Percentiles rank a stretch among this genome's conserved stretches.
Evolutionary conservation across 2,329 filamentous ascomycete species (phyloP).

Genomic region (Colletotrichum sp.): DNA sequence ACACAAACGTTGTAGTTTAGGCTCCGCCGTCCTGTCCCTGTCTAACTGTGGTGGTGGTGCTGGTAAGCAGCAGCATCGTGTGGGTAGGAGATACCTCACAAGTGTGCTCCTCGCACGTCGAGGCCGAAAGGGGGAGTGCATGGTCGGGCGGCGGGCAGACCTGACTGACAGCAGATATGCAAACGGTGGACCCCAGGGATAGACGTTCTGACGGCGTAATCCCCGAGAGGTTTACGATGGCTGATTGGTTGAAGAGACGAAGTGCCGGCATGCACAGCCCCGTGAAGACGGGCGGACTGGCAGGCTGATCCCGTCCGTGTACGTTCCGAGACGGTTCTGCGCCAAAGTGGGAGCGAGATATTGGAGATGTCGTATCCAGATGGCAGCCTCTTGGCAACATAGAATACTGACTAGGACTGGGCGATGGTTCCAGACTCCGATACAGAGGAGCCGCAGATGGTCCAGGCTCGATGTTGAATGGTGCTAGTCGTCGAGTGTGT

Average conservation of each 20-base stretch:
- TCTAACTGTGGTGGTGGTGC: background rate
- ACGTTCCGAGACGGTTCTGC: background rate
- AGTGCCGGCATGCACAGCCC: conserved; percentile 7
- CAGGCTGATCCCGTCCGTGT: background rate
- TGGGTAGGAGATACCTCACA: background rate
- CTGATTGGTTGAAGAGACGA: conserved; percentile 4
- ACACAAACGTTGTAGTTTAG: background rate
- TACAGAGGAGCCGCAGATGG: background rate
- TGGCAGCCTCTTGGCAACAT: background rate
- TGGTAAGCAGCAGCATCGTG: background rate
- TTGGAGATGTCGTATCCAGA: background rate
- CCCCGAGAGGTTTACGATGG: background rate
- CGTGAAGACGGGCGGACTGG: background rate
- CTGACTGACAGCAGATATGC: conserved; percentile 4
- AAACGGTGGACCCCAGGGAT: background rate
- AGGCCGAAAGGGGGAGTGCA: background rate
- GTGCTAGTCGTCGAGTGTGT: background rate
- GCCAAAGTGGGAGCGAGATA: background rate
- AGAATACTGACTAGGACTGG: background rate
- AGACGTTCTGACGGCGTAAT: conserved; percentile 1
- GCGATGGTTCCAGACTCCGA: background rate
- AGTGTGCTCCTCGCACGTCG: background rate
- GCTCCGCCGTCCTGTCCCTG: background rate
- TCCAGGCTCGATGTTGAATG: background rate
- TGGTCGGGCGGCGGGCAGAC: background rate